Evolutionary conservation across 192 early-diverging fungal species (phyloP).

Genomic region (Coemansia sp.): DNA sequence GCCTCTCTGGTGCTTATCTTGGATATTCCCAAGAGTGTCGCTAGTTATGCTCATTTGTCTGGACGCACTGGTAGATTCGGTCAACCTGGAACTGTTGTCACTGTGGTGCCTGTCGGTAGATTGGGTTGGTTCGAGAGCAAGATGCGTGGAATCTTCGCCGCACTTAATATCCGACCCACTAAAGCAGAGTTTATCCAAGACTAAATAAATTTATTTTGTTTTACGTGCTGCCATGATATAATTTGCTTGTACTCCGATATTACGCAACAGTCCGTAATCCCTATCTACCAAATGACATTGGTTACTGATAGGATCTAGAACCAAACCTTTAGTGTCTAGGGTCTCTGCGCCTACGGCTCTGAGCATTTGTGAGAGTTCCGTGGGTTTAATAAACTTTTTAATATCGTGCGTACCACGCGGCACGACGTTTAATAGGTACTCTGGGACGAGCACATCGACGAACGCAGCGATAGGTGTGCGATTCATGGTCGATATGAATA

Average conservation of each 20-base stretch:
- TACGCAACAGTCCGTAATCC: slow-evolving; percentile 31
- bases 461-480: slow-evolving; percentile 76
- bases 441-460: slow-evolving; percentile 81
- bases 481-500: slow-evolving; percentile 92
- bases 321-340: slow-evolving; percentile 60
- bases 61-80: slow-evolving; percentile 85
- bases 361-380: slow-evolving; percentile 62
- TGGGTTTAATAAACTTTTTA: slow-evolving; percentile 81
- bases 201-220: slow-evolving; percentile 7
- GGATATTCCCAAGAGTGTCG: slow-evolving; percentile 67
- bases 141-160: slow-evolving; percentile 40
- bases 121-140: slow-evolving; percentile 45
- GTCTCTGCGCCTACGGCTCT: slow-evolving; percentile 46
- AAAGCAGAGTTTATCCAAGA: background rate
- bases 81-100: slow-evolving; percentile 29
- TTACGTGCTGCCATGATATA: slow-evolving; percentile 53
- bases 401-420: slow-evolving; percentile 86
- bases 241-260: slow-evolving; percentile 54
- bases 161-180: background rate
- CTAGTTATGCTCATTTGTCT: slow-evolving; percentile 86
- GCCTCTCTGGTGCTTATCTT: slow-evolving; percentile 83
- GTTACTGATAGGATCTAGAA: slow-evolving; percentile 58
- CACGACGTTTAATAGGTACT: slow-evolving; percentile 77
- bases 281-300: slow-evolving; percentile 40
- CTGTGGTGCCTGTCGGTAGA: slow-evolving; percentile 42